Evolutionary conservation across 495 filamentous ascomycete genomes (phyloP).

Genomic region (Trichoderma reesei): DNA sequence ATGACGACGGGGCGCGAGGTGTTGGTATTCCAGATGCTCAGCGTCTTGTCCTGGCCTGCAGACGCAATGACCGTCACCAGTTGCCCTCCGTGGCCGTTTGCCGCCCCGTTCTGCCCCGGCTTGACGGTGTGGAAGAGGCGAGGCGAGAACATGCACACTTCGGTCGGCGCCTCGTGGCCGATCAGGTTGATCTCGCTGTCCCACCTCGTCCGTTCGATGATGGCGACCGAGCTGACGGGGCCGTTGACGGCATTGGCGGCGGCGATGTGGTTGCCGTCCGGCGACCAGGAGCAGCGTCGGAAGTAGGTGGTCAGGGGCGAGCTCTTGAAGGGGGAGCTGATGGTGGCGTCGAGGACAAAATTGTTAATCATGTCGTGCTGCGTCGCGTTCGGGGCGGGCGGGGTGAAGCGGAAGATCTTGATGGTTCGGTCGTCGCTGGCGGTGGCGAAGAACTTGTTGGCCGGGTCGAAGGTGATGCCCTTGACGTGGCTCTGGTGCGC

Average conservation of each 20-base stretch:
- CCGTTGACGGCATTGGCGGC: slow-evolving; percentile 95
- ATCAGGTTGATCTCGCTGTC: slow-evolving; percentile 96
- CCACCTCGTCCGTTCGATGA: slow-evolving; percentile 87
- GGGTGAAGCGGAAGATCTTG: slow-evolving; percentile 91
- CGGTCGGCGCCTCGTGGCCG: slow-evolving; percentile 91
- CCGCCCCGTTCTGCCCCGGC: slow-evolving; percentile 33
- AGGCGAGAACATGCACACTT: slow-evolving; percentile 95
- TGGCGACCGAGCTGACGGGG: slow-evolving; percentile 91
- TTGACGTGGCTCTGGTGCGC: slow-evolving; percentile 96
- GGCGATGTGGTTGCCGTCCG: slow-evolving; percentile 93
- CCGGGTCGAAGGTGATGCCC: slow-evolving; percentile 94
- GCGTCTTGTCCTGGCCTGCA: slow-evolving; percentile 88
- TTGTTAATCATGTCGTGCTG: slow-evolving; percentile 91
- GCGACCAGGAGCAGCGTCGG: slow-evolving; percentile 90
- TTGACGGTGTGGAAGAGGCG: slow-evolving; percentile 69
- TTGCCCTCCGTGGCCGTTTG: slow-evolving; percentile 24
- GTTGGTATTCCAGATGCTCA: slow-evolving; percentile 96
- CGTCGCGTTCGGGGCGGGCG: slow-evolving; percentile 83
- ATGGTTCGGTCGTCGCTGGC: slow-evolving; percentile 94
- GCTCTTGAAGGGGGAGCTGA: slow-evolving; percentile 70
- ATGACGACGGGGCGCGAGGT: slow-evolving; percentile 84
- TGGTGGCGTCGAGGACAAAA: slow-evolving; percentile 82
- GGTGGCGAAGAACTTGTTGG: slow-evolving; percentile 98
- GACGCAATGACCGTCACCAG: slow-evolving; percentile 94
- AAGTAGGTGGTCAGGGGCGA: slow-evolving; percentile 97